These are phyloP conservation scores for Russula vinacea DNA, from an alignment of 768 basidiomycete genomes.

Conservation along the genomic window DNA sequence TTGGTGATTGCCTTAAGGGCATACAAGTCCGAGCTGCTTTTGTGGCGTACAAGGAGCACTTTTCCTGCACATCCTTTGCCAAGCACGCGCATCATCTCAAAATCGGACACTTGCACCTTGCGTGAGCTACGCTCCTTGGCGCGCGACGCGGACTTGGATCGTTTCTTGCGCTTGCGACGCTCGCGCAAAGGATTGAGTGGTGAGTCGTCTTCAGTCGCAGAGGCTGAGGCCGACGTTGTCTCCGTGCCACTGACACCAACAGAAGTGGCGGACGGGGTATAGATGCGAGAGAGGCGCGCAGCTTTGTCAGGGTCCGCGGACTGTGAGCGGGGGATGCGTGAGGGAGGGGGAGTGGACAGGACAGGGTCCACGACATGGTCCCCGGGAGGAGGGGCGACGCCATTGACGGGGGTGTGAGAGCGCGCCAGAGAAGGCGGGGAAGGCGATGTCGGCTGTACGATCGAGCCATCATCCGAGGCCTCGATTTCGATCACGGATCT, in stretches of 20 bases:
- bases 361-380: constrained; percentile 25
- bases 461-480: constrained; percentile 21
- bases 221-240: constrained; percentile 51
- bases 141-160: constrained; percentile 49
- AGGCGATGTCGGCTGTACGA: constrained; percentile 3
- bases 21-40: constrained; percentile 65
- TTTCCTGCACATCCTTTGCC: constrained; percentile 98
- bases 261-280: constrained; percentile 45
- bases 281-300: constrained; percentile 56
- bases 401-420: neutral
- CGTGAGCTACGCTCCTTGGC: constrained; percentile 54
- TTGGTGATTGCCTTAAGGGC: constrained; percentile 99
- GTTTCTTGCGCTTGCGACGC: constrained; percentile 49
- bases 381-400: neutral
- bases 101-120: constrained; percentile 84
- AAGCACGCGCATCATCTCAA: constrained; percentile 94
- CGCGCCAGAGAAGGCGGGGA: neutral
- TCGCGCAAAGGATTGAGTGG: constrained; percentile 58
- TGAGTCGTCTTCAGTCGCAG: constrained; percentile 59
- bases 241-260: constrained; percentile 30
- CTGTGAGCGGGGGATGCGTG: constrained; percentile 70
- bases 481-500: constrained; percentile 26
- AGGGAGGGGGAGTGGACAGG: constrained; percentile 31
- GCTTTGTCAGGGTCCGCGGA: constrained; percentile 75
- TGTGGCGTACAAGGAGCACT: constrained; percentile 86